phyloP scores from a whole-genome alignment of 1,139 yeast genomes.

The Pneumocystis canis region DNA sequence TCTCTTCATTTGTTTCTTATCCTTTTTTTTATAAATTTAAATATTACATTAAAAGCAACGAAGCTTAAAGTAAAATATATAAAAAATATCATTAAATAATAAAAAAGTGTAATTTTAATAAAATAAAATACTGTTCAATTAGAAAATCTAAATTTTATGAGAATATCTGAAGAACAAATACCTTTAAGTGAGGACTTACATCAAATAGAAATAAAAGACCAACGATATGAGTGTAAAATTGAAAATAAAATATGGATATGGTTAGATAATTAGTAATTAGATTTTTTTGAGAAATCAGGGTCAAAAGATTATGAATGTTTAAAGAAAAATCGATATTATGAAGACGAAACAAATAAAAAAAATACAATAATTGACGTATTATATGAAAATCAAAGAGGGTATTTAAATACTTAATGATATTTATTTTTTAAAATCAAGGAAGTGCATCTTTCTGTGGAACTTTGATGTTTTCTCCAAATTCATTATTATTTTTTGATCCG shows the following conservation, averaged over 20 bases:
- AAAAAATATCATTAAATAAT: background rate
- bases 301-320: background rate
- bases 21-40: too few relatives aligned
- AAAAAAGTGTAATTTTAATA: background rate
- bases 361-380: conserved; percentile 23
- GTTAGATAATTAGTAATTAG: background rate
- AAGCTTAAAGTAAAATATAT: background rate
- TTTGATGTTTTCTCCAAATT: conserved; percentile 42
- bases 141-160: background rate
- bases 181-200: background rate
- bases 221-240: background rate
- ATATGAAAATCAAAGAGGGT: conserved; percentile 59
- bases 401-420: background rate
- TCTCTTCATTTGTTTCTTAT: too few relatives aligned
- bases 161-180: background rate
- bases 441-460: conserved; percentile 43
- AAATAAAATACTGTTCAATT: background rate
- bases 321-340: background rate
- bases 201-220: background rate
- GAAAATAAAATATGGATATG: background rate
- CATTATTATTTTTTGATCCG: conserved; percentile 35
- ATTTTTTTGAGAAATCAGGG: background rate
- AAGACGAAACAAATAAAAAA: background rate
- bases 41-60: background rate
- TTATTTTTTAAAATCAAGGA: background rate